Evolutionary conservation across 2,329 filamentous ascomycete species (phyloP).

Genomic region (Nannizzia gypsea): DNA sequence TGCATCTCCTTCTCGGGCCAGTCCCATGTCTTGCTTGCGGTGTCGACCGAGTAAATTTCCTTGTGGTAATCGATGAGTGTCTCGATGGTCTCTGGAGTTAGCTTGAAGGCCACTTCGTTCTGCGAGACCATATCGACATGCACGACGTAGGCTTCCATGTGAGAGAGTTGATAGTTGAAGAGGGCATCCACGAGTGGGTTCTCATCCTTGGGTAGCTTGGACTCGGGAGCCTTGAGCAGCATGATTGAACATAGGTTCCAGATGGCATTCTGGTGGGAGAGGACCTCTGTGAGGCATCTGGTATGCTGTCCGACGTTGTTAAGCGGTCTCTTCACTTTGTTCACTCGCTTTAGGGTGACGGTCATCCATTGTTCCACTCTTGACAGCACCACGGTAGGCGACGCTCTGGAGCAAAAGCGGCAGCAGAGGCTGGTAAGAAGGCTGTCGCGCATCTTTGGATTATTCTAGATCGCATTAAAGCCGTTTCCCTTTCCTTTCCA

Average conservation of each 20-base stretch:
- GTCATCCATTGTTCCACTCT: slow-evolving; percentile 96
- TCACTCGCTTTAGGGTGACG: slow-evolving; percentile 90
- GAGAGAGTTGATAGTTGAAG: slow-evolving; percentile 85
- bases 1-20: slow-evolving; percentile 96
- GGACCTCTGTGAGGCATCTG: slow-evolving; percentile 84
- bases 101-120: slow-evolving; percentile 96
- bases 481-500: neutral
- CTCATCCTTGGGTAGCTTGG: slow-evolving; percentile 68
- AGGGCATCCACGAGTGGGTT: slow-evolving; percentile 77
- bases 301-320: slow-evolving; percentile 96
- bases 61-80: slow-evolving; percentile 90
- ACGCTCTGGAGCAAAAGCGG: slow-evolving; percentile 86
- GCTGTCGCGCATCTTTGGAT: slow-evolving; percentile 53
- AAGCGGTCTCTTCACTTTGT: slow-evolving; percentile 87
- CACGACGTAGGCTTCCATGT: slow-evolving; percentile 94
- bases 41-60: slow-evolving; percentile 84
- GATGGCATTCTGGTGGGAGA: slow-evolving; percentile 80
- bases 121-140: slow-evolving; percentile 98
- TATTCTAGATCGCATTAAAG: slow-evolving; percentile 5
- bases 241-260: slow-evolving; percentile 92
- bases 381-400: slow-evolving; percentile 86
- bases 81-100: slow-evolving; percentile 90
- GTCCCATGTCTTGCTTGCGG: slow-evolving; percentile 76
- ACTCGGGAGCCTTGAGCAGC: slow-evolving; percentile 77
- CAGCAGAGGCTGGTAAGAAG: slow-evolving; percentile 88